phyloP scores from a whole-genome alignment of 208 protist genomes.

The Leishmania aethiopica region DNA sequence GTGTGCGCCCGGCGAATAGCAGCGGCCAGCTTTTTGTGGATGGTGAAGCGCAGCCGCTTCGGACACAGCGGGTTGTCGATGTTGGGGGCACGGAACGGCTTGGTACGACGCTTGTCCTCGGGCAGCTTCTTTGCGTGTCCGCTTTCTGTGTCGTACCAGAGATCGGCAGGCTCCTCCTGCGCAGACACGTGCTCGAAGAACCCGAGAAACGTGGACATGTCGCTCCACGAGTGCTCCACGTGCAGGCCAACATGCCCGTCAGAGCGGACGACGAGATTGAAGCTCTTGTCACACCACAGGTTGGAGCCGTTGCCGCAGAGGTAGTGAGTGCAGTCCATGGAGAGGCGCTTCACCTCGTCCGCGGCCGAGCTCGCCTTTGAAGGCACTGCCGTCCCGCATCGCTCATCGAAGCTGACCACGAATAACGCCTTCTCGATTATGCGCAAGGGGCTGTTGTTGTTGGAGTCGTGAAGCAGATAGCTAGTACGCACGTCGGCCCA shows the following conservation, averaged over 20 bases:
- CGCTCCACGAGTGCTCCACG: constrained; percentile 86
- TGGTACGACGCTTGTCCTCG: constrained; percentile 32
- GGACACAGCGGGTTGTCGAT: constrained; percentile 36
- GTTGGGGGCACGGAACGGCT: constrained; percentile 17
- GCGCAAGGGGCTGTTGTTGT: constrained; percentile 66
- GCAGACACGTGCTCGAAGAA: constrained; percentile 61
- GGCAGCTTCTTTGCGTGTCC: constrained; percentile 47
- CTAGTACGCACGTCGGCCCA: constrained; percentile 77
- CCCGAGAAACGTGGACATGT: constrained; percentile 58
- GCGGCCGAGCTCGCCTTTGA: constrained; percentile 7
- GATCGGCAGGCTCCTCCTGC: constrained; percentile 50
- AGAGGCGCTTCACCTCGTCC: constrained; percentile 26
- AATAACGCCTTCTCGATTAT: constrained; percentile 82
- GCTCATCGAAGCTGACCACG: constrained; percentile 76
- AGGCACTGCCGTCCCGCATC: constrained; percentile 21
- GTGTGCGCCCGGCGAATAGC: constrained; percentile 49
- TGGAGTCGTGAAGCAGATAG: constrained; percentile 69
- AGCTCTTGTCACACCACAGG: constrained; percentile 86
- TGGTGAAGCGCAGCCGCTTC: constrained; percentile 64
- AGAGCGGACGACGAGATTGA: constrained; percentile 65
- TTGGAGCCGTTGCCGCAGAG: constrained; percentile 73
- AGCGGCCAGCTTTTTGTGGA: constrained; percentile 54
- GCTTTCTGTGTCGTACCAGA: constrained; percentile 45
- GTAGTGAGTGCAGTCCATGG: constrained; percentile 45
- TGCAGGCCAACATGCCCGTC: constrained; percentile 68